Conservation (phyloP, 768 basidiomycete species). For the Pulveroboletus sp. region DNA sequence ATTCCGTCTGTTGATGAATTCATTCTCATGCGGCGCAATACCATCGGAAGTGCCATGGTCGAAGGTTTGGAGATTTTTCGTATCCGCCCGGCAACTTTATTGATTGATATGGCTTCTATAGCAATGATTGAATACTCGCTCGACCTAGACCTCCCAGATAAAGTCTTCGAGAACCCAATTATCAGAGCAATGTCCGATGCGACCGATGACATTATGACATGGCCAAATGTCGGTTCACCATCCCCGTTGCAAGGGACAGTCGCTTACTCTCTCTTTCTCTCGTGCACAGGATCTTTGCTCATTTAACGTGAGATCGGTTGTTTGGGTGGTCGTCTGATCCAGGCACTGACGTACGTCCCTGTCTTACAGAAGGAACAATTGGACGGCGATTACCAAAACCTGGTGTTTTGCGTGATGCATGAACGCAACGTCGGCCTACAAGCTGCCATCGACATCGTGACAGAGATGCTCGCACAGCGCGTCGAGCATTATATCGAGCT, state of each 20-base stretch:
- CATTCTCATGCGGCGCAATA: slow-evolving; percentile 34
- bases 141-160: slow-evolving; percentile 34
- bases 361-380: slow-evolving; percentile 34
- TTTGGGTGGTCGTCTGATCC: slow-evolving; percentile 3
- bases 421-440: slow-evolving; percentile 32
- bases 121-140: slow-evolving; percentile 36
- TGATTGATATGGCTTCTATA: slow-evolving; percentile 10
- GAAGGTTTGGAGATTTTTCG: slow-evolving; percentile 27
- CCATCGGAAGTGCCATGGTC: slow-evolving; percentile 36
- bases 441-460: slow-evolving; percentile 33
- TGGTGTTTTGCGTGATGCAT: slow-evolving; percentile 38
- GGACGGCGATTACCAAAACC: slow-evolving; percentile 38
- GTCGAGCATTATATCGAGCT: slow-evolving; percentile 31
- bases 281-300: slow-evolving; percentile 24
- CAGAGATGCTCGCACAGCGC: slow-evolving; percentile 34
- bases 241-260: neutral
- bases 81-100: neutral
- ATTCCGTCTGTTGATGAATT: slow-evolving; percentile 37
- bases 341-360: slow-evolving; percentile 3
- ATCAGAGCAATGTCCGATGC: slow-evolving; percentile 36
- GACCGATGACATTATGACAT: slow-evolving; percentile 38
- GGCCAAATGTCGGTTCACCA: slow-evolving; percentile 34
- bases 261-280: slow-evolving; percentile 10
- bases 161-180: slow-evolving; percentile 33
- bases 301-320: slow-evolving; percentile 25